Percentiles rank a stretch among this genome's conserved stretches.
phyloP scores from a whole-genome alignment of 2,329 filamentous ascomycete genomes.

The Annulohypoxylon truncatum region DNA sequence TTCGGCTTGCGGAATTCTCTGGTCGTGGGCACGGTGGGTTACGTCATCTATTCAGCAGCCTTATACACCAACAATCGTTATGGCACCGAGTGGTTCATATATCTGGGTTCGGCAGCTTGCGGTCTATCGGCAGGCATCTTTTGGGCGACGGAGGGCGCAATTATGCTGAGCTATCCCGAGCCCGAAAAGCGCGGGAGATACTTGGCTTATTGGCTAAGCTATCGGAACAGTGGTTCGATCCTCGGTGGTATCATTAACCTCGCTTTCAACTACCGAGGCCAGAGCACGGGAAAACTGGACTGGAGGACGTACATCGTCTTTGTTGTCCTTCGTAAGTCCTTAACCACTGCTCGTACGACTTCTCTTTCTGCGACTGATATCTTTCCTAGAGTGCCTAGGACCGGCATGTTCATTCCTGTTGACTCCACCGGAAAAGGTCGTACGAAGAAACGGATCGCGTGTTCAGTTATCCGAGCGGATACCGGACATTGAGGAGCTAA shows the following conservation, averaged over 20 bases:
- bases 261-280: slow-evolving; percentile 16
- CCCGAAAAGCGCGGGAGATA: slow-evolving; percentile 20
- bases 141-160: slow-evolving; percentile 15
- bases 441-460: slow-evolving; percentile 18
- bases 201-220: slow-evolving; percentile 12
- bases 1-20: slow-evolving; percentile 10
- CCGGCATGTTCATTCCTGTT: slow-evolving; percentile 12
- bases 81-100: slow-evolving; percentile 19
- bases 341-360: too few species aligned
- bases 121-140: slow-evolving; percentile 11
- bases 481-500: slow-evolving; percentile 15
- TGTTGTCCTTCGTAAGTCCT: slow-evolving; percentile 18
- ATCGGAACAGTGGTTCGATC: slow-evolving; percentile 16
- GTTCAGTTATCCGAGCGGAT: slow-evolving; percentile 12
- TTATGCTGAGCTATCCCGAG: slow-evolving; percentile 20
- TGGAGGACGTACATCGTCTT: slow-evolving; percentile 24
- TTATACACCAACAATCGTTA: slow-evolving; percentile 20
- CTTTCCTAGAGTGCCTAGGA: slow-evolving; percentile 9
- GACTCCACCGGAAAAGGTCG: slow-evolving; percentile 17
- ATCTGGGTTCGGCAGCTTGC: slow-evolving; percentile 11
- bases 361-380: neutral
- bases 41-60: slow-evolving; percentile 17
- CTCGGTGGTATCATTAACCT: slow-evolving; percentile 16
- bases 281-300: slow-evolving; percentile 15
- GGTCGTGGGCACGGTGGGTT: slow-evolving; percentile 14